Evolutionary conservation across 1,139 yeast species (phyloP).

Genomic region (Geotrichum restrictum): DNA sequence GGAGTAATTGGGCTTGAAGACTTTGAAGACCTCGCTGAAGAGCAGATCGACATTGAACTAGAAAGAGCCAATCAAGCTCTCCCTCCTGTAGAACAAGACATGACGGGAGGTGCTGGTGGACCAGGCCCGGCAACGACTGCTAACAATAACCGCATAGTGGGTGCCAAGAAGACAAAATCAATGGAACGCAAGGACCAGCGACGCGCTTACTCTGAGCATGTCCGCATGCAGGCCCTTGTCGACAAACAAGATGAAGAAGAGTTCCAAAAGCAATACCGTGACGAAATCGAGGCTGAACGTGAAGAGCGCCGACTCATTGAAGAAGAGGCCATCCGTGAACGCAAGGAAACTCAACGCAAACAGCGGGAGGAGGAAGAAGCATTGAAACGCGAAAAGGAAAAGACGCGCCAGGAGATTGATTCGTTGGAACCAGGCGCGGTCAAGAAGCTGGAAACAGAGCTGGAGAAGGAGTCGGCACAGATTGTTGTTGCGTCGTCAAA

Average conservation of each 20-base stretch:
- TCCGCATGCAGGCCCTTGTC: slow-evolving; percentile 19
- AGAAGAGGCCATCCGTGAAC: slow-evolving; percentile 19
- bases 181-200: slow-evolving; percentile 22
- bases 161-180: slow-evolving; percentile 24
- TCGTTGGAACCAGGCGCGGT: slow-evolving; percentile 15
- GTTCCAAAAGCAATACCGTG: slow-evolving; percentile 18
- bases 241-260: slow-evolving; percentile 21
- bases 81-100: slow-evolving; percentile 8
- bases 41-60: slow-evolving; percentile 18
- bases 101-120: slow-evolving; percentile 9
- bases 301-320: slow-evolving; percentile 18
- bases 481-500: not conserved
- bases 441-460: slow-evolving; percentile 8
- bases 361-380: slow-evolving; percentile 18
- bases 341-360: slow-evolving; percentile 15
- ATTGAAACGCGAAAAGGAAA: slow-evolving; percentile 10
- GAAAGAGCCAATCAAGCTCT: slow-evolving; percentile 19
- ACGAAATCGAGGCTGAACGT: slow-evolving; percentile 17
- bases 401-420: slow-evolving; percentile 11
- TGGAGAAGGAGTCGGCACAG: slow-evolving; percentile 15
- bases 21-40: slow-evolving; percentile 21
- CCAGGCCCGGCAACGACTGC: slow-evolving; percentile 14
- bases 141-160: slow-evolving; percentile 15
- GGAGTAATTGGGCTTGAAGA: slow-evolving; percentile 21
- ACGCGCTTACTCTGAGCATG: slow-evolving; percentile 22